Base-by-base conservation (phyloP, 805 yeast species). In the Barnettozyma sucrosica region DNA sequence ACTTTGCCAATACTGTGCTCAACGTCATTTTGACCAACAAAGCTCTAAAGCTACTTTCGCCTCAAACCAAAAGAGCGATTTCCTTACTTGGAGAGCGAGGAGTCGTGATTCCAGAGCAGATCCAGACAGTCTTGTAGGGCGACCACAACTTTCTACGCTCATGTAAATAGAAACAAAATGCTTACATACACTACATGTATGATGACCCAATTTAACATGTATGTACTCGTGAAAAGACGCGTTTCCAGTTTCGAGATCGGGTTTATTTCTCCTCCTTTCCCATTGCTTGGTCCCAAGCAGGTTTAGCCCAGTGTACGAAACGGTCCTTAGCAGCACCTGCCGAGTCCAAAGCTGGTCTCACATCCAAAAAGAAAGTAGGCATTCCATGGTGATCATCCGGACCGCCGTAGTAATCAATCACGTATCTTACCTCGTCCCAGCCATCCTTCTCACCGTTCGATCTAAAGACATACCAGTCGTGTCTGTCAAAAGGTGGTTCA, bases 401-500 rank as follows among this genome's bases (percentile, higher is more conserved):
- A 3, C 96, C 97, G n/a, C 89, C 81, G 64, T 93, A 93, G 65
- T 92, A 93, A 65, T 93, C 99, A 58, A 93, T 89, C 26, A 93
- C 95, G 58, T 93, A 93, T 52, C 99, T 76, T 19, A 93, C 89
- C 56, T 81, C 70, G 44, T 74, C 70, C 86, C 90, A 85, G 9
- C 68, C 68, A 18, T 54, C 58, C 14, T 63, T 58, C n/a, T 63
- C 55, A 2, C 66, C 67, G 46, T 66, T 70, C 11, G 79, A 72
- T 59, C 99, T 76, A 55, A 92, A 72, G 5, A 93, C 96, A 3
- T 95, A 85, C 99, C 99, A 93, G 68, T 93, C 99, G 60, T 93
- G 99, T 65, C 99, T 81, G 66, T 93, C 99, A 61, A 93, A 93
- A 7, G 99, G 99, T 4, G 95, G 88, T 53, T 84, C 84, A 1